Evolutionary conservation across 139 green algal genomes (phyloP), one percentile per base, ranked within the genome.

Genomic region (Desmodesmus armatus): DNA sequence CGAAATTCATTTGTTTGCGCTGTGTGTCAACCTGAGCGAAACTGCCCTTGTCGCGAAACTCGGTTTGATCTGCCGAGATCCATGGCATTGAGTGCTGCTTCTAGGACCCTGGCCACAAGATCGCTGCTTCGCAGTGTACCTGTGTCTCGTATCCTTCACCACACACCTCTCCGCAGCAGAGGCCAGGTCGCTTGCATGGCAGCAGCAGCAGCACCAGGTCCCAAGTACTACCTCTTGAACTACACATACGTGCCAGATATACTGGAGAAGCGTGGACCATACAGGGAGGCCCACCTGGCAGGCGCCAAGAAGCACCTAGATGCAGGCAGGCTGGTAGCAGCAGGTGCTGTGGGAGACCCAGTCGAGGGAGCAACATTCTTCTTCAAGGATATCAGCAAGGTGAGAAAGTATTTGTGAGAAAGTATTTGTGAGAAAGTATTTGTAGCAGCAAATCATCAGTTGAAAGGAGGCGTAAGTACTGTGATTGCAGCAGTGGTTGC

Each of bases 251-350:
- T 96, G 0, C 83, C 92, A 5, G 93, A 97, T 63, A 97, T 97
- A 31, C 51, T 96, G 19, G 91, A 96, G 73, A 96, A 94, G 88
- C 85, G 94, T 0, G 92, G 88, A 0, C 94, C 94, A 1, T 93
- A 89, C 82, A 82, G 94, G n/a, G 93, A 91, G 19, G 84, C 78
- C 0, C 94, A 97, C 80, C 74, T 97, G 9, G 87, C 87, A 0
- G 90, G 82, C 27, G 92, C 91, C 15, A 88, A 92, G 65, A 82
- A 92, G 49, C 83, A 94, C 90, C 88, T 92, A 31, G 89, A 94
- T 25, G 78, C 84, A 4, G 90, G 92, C 27, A 94, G 95, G 81
- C 87, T 96, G 39, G 78, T 95, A 31, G 86, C 95, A 88, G 94
- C 89, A 35, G 94, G 94, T 5, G 94, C 94, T 0, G 63, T 95